Evolutionary conservation across 495 filamentous ascomycete genomes (phyloP).

Genomic region (Xylaria flabelliformis): DNA sequence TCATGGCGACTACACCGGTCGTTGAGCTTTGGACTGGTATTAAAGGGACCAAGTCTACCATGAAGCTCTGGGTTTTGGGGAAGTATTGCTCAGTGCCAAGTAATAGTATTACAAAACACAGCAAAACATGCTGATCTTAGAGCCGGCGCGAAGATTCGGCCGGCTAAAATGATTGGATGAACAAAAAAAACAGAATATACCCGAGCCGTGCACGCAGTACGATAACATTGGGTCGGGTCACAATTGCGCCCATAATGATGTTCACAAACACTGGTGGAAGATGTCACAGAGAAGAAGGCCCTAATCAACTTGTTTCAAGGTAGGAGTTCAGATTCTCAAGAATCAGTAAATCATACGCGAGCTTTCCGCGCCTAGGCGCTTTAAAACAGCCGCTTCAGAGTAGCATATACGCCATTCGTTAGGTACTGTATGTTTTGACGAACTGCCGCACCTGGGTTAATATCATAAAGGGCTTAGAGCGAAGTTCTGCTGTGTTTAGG

Average conservation of each 20-base stretch:
- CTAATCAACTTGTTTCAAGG: background rate
- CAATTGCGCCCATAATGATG: background rate
- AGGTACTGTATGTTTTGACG: background rate
- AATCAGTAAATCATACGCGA: background rate
- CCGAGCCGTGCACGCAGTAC: background rate
- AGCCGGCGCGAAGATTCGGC: background rate
- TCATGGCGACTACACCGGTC: background rate
- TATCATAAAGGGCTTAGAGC: slow-evolving; percentile 16
- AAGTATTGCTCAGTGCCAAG: background rate
- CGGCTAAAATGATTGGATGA: background rate
- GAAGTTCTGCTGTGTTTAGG: background rate
- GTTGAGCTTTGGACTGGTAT: background rate
- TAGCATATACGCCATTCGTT: background rate
- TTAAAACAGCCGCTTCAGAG: background rate
- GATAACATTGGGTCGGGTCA: slow-evolving; percentile 1
- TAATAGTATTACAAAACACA: background rate
- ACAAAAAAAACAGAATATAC: background rate
- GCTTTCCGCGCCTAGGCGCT: background rate
- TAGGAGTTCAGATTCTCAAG: background rate
- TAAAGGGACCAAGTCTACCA: background rate
- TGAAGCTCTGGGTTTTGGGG: background rate
- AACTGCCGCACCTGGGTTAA: background rate
- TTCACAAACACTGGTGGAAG: background rate
- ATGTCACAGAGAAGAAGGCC: background rate
- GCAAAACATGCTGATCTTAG: background rate